These are phyloP conservation scores for Climacium dendroides DNA, from an alignment of 225 moss, liverwort and hornwort species.

Conservation along the genomic window DNA sequence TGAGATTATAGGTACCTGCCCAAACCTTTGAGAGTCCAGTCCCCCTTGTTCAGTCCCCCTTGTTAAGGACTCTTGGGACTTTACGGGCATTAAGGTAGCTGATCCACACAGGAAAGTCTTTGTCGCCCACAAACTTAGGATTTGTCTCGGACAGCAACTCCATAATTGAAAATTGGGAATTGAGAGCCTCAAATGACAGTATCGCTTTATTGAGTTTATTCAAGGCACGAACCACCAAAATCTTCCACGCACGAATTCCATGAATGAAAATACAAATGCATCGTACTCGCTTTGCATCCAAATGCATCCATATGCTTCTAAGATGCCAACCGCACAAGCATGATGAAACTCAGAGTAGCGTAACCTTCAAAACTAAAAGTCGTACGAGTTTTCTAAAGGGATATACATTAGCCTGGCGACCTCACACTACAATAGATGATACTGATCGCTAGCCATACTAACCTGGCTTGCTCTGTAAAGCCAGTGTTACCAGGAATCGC, in stretches of 20 bases:
- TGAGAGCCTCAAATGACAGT: neutral
- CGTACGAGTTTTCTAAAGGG: neutral
- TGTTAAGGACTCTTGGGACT: neutral
- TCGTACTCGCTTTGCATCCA: neutral
- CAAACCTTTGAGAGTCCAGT: too few species aligned
- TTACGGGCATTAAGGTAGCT: neutral
- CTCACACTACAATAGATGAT: neutral
- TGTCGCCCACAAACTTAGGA: neutral
- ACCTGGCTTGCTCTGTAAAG: neutral
- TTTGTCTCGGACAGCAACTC: neutral
- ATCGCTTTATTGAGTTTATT: neutral
- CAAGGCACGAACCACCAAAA: neutral
- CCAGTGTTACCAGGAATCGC: neutral
- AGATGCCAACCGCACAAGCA: neutral
- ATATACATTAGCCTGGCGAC: neutral
- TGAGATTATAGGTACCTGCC: neutral
- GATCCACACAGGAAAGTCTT: neutral
- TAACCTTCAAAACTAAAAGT: neutral
- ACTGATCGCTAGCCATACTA: neutral
- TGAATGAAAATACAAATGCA: neutral
- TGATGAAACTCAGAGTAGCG: neutral
- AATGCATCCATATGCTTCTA: neutral
- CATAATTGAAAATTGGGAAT: neutral
- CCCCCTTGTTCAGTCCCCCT: too few species aligned
- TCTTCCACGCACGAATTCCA: neutral